Base-by-base conservation (phyloP, 75 land plant species). In the Larix kaempferi region DNA sequence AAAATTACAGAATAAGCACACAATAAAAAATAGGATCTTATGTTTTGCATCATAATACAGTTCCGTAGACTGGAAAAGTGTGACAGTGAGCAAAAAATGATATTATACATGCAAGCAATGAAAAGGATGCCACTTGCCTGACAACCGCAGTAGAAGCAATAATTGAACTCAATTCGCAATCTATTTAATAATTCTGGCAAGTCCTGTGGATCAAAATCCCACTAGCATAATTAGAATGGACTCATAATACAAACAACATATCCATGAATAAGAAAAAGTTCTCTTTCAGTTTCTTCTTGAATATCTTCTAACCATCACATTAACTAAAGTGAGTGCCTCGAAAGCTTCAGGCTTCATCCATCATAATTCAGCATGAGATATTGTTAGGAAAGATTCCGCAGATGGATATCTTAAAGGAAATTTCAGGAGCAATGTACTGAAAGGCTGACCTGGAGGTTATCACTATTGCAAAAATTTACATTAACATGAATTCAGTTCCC, bases 71-170 rank as follows among this genome's bases (percentile, higher is more conserved):
- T 26, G 15, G 25, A 73, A 52, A 39, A 71, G 1, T 16, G 54
- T 71, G 10, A 19, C 52, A 3, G 21, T 71, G 8, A 10, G 5
- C 22, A 71, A 73, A 73, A 15, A 52, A 26, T 17, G 22, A 21
- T 6, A 49, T 55, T n/a, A 13, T 73, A 16, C 23, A 71, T 49
- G 57, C 57, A 74, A 54, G 57, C 55, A 19, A 25, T 55, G 58
- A 74, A 11, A 15, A 21, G 17, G 72, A 69, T 41, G 33, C 21
- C 3, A 74, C 75, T 56, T 74, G 57, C 75, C 75, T 74, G 75
- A 74, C 58, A 54, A 44, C 75, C 75, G 26, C 75, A 74, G 75
- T 74, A 74, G 15, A 74, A 56, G 58, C 75, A 74, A 56, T 74
- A 74, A 74, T 74, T 52, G 57, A 74, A 74, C 27, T 74, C 75